Base-by-base conservation (phyloP, 371 early-diverging fungal genomes). In the Actinomortierella wolfii region DNA sequence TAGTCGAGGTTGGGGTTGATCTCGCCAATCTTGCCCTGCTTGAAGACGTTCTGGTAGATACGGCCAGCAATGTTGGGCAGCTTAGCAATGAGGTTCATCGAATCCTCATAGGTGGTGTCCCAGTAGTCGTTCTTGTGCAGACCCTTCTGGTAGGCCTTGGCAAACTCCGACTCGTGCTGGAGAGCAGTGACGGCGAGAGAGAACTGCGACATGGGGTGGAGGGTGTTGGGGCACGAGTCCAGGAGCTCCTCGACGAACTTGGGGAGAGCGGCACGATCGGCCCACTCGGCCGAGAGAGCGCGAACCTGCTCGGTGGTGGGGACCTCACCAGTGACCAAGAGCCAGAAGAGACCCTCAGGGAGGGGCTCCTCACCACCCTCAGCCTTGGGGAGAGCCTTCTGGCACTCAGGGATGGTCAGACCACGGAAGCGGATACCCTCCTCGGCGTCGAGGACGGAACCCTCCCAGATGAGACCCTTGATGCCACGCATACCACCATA, bases 381-480 rank as follows among this genome's bases (percentile, higher is more conserved):
- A 65, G 94, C 95, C 60, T 81, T 83, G 67, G 98, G 98, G 59
- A 98, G 90, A 41, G 79, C 78, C 82, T 89, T 78, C 80, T 96
- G 96, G 84, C 97, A 96, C 74, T 98, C 97, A 57, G 97, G 95
- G 76, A 98, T 97, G 81, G 96, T 93, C 79, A 86, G 78, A 57
- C 94, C 96, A 76, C 96, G 95, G 96, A 98, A 98, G 71, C 95
- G 92, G 80, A 98, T 98, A 81, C 98, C 98, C 86, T 98, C 98
- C 62, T 97, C 93, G 61, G 98, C 86, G 80, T 98, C 98, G 62
- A 98, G 87, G 43, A 98, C 92, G 70, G 97, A 97, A 55, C 94
- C 93, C 82, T 98, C 98, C 94, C 94, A 96, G 76, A 98, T 86
- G 71, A 98, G 88, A 81, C 97, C 97, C 89, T 98, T 98, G 87